Percentiles rank a stretch among this genome's conserved stretches.
Evolutionary conservation across 768 basidiomycete genomes (phyloP).

Genomic region (Trametes meyenii): DNA sequence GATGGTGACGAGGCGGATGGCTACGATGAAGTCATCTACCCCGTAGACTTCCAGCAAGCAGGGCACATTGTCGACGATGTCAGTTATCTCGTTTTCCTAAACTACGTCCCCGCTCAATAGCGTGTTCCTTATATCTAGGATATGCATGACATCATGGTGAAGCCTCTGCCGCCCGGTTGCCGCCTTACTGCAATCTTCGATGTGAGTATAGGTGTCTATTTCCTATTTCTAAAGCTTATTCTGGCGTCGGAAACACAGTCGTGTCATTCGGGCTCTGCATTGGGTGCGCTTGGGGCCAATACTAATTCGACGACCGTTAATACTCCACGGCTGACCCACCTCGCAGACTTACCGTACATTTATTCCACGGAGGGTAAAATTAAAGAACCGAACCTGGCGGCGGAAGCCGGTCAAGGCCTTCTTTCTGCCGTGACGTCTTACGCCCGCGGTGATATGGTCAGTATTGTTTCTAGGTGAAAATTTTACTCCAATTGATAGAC

Average conservation of each 20-base stretch:
- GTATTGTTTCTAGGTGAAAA: not conserved
- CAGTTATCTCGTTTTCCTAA: constrained; percentile 27
- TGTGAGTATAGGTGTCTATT: constrained; percentile 35
- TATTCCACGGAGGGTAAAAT: constrained; percentile 96
- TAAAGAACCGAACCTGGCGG: constrained; percentile 89
- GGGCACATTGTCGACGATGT: constrained; percentile 85
- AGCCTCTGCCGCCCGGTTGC: constrained; percentile 64
- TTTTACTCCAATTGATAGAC: not conserved
- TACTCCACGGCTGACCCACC: not conserved
- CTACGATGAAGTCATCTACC: constrained; percentile 88
- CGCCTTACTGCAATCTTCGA: constrained; percentile 66
- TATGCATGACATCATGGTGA: constrained; percentile 50
- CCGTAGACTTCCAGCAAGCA: constrained; percentile 75
- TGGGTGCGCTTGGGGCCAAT: constrained; percentile 34
- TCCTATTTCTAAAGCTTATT: not conserved
- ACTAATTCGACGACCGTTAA: too few relatives aligned
- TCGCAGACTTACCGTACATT: constrained; percentile 45
- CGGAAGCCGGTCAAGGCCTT: constrained; percentile 86
- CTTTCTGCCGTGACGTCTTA: constrained; percentile 80
- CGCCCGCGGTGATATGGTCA: constrained; percentile 69
- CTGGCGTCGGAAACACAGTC: constrained; percentile 35
- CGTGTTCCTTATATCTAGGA: constrained; percentile 30
- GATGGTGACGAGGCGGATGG: constrained; percentile 84
- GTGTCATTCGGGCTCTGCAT: constrained; percentile 51
- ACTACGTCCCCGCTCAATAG: not conserved